Conservation (phyloP, 352 stramenopile genomes). For the Pythium phragmitis region DNA sequence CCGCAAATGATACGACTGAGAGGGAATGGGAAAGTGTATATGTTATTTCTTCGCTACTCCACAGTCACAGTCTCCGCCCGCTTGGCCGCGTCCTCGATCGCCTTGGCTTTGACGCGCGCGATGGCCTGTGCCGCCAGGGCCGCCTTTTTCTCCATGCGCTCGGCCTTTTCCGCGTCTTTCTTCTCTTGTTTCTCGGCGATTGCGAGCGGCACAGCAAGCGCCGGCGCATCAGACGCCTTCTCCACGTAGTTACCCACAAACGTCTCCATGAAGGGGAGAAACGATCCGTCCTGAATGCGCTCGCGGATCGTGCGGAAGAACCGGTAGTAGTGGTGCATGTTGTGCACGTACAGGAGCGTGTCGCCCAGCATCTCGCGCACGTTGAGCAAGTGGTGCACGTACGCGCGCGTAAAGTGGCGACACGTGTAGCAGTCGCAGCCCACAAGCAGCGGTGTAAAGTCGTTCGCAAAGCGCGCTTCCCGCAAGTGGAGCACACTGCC, state of each 20-base stretch:
- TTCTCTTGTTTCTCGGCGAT: conserved; percentile 59
- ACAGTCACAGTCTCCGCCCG: not conserved
- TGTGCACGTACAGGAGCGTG: conserved; percentile 89
- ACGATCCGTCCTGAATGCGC: conserved; percentile 43
- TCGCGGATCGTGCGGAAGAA: conserved; percentile 65
- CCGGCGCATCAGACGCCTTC: conserved; percentile 39
- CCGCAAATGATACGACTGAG: conserved; percentile 15
- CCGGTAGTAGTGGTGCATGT: conserved; percentile 74
- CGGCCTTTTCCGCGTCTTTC: conserved; percentile 42
- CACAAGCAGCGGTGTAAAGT: conserved; percentile 58
- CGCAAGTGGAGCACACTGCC: conserved; percentile 64
- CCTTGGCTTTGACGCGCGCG: conserved; percentile 25
- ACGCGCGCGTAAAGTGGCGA: conserved; percentile 75
- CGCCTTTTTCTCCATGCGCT: conserved; percentile 29
- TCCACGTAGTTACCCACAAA: conserved; percentile 55
- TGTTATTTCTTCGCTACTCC: conserved; percentile 8
- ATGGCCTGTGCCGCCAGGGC: conserved; percentile 16
- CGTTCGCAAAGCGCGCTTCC: conserved; percentile 58
- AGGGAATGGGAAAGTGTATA: not conserved
- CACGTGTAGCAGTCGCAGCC: conserved; percentile 79
- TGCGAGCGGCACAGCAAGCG: conserved; percentile 47
- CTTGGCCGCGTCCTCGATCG: conserved; percentile 6
- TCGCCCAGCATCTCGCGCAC: conserved; percentile 92
- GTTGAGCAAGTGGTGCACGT: conserved; percentile 92
- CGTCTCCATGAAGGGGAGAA: conserved; percentile 37